Evolutionary conservation across 2,329 filamentous ascomycete genomes (phyloP).

Genomic region (Plectosphaerella plurivora): DNA sequence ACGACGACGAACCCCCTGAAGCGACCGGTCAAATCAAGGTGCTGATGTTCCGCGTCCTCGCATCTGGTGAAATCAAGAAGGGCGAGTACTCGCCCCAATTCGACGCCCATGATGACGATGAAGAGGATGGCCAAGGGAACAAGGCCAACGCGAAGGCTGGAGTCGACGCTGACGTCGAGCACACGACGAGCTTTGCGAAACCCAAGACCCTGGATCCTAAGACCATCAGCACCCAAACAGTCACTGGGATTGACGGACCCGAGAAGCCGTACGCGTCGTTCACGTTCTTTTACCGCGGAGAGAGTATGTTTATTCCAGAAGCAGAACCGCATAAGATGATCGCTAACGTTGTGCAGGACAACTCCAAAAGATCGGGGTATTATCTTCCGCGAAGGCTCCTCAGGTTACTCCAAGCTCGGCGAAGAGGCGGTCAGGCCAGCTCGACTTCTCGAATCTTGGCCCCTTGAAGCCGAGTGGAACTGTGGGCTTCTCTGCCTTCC

Average conservation of each 20-base stretch:
- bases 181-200: conserved; percentile 96
- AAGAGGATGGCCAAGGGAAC: conserved; percentile 51
- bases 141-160: conserved; percentile 49
- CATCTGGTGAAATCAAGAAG: conserved; percentile 94
- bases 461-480: conserved; percentile 84
- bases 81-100: conserved; percentile 98
- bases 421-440: conserved; percentile 78
- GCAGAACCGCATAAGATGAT: background rate
- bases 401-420: conserved; percentile 54
- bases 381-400: conserved; percentile 62
- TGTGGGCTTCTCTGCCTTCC: conserved; percentile 84
- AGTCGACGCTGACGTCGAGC: conserved; percentile 81
- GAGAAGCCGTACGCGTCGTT: conserved; percentile 96
- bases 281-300: conserved; percentile 95
- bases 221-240: conserved; percentile 96
- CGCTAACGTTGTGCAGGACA: conserved; percentile 56
- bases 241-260: conserved; percentile 95
- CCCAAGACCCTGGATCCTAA: conserved; percentile 94
- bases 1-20: conserved; percentile 83
- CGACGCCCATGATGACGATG: conserved; percentile 92
- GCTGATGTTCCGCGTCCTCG: conserved; percentile 89
- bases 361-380: conserved; percentile 92
- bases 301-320: conserved; percentile 59
- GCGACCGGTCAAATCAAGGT: conserved; percentile 98
- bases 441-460: conserved; percentile 80